Evolutionary conservation across 345 rosid genomes (phyloP), one percentile per base, ranked within the genome.

Genomic region (Eucalyptus sideroxylon): DNA sequence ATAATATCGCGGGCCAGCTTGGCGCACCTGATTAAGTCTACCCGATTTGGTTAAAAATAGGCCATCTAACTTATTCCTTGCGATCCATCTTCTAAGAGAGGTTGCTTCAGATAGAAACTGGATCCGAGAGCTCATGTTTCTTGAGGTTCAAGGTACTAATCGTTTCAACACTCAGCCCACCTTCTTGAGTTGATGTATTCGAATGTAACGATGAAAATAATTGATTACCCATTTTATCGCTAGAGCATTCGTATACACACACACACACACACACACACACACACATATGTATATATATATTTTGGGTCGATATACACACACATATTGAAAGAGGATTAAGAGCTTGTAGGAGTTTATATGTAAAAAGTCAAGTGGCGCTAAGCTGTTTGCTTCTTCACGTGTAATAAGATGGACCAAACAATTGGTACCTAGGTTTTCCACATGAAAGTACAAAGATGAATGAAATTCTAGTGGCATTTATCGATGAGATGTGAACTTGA

Each of bases 191-290:
- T 34, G 82, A 34, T 34, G 82, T 34, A 17, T 40, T 9, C 4
- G 13, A 72, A 72, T 72, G 26, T 72, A 72, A 34, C 0, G 14
- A 72, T 72, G 82, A 72, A 34, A 9, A 34, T 16, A 34, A 9
- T 69, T 31, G 42, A 16, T 69, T 34, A 69, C 44, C 21, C 13
- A 1, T 37, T 31, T 67, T 16, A 69, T 69, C 3, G 11, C 24
- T 34, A 69, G 42, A 69, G 44, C 44, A 9, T 31, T 69, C 6
- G 81, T 31, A 44, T 2, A 45, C 1, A 44, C 1, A 50, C 0
- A 50, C 0, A 14, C 1, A 50, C 8, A 7, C 56, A 19, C 12
- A 4, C 19, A 16, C 8, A 31, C 1, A 50, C 0, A 50, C 0
- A 14, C 1, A 50, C 8, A 7, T n/a, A n/a, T n/a, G n/a, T n/a